Percentiles rank a stretch among this genome's conserved stretches.
phyloP scores from a whole-genome alignment of 2,329 filamentous ascomycete genomes.

The Fusarium sp. region DNA sequence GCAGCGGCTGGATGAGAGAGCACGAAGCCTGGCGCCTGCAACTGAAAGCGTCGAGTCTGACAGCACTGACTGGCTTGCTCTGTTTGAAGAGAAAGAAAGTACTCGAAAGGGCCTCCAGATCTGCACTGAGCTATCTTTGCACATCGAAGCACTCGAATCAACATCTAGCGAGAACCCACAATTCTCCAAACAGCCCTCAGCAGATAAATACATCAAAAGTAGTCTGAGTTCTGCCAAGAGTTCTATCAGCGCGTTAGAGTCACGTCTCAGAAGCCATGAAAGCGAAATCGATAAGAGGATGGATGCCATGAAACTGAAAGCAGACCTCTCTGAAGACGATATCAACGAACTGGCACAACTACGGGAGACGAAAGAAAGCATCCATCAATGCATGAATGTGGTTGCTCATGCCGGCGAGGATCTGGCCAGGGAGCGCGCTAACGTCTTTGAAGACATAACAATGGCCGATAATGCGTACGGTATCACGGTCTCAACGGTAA shows the following conservation, averaged over 20 bases:
- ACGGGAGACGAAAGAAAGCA: constrained; percentile 34
- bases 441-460: constrained; percentile 41
- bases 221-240: constrained; percentile 23
- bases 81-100: constrained; percentile 38
- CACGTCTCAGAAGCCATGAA: constrained; percentile 27
- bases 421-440: constrained; percentile 29
- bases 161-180: not conserved
- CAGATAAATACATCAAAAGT: constrained; percentile 29
- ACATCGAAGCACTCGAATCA: constrained; percentile 17
- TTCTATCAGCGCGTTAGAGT: constrained; percentile 27
- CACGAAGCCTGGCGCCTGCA: not conserved
- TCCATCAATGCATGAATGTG: constrained; percentile 35
- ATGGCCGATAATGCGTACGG: constrained; percentile 36
- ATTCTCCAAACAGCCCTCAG: constrained; percentile 25
- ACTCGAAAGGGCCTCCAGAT: constrained; percentile 35
- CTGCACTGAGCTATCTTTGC: constrained; percentile 35
- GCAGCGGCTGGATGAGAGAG: constrained; percentile 17
- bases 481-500: constrained; percentile 39
- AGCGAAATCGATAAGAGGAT: constrained; percentile 23
- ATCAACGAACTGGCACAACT: constrained; percentile 24
- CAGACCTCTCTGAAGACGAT: constrained; percentile 13
- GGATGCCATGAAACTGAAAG: constrained; percentile 14
- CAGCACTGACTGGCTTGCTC: constrained; percentile 24
- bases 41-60: constrained; percentile 14
- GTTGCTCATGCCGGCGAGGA: constrained; percentile 30